Conservation (phyloP, 495 filamentous ascomycete species). For the Lasiosphaeria ovina region DNA sequence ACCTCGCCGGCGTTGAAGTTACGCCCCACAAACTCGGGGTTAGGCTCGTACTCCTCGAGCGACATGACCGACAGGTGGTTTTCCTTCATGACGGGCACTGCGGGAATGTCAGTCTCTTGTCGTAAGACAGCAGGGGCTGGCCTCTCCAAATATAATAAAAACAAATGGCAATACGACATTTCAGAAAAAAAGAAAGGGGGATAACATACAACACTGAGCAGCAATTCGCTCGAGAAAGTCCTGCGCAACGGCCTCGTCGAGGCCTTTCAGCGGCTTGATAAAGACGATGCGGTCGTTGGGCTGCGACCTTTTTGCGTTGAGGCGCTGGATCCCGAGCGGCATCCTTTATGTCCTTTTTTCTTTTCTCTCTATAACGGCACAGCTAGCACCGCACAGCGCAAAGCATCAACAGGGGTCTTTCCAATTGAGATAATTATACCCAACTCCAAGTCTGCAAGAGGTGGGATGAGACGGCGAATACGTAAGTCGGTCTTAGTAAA, state of each 20-base stretch:
- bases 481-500: too few relatives aligned
- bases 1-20: constrained; percentile 87
- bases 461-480: too few relatives aligned
- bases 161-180: neutral
- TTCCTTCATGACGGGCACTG: constrained; percentile 67
- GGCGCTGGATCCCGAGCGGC: constrained; percentile 65
- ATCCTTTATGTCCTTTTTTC: constrained; percentile 35
- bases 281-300: constrained; percentile 72
- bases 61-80: constrained; percentile 66
- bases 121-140: too few relatives aligned
- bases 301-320: constrained; percentile 63
- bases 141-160: too few relatives aligned
- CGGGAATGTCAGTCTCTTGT: neutral
- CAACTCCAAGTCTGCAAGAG: too few relatives aligned
- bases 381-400: too few relatives aligned
- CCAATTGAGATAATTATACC: too few relatives aligned
- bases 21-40: constrained; percentile 70
- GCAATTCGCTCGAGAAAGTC: constrained; percentile 75
- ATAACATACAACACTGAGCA: constrained; percentile 60
- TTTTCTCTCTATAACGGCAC: neutral
- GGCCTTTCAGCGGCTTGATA: constrained; percentile 68
- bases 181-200: neutral
- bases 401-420: too few relatives aligned
- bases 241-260: constrained; percentile 56
- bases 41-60: constrained; percentile 73